Evolutionary conservation across 1,284 basidiomycete genomes (phyloP), one percentile per base, ranked within the genome.

Genomic region (Rhodotorula sp.): DNA sequence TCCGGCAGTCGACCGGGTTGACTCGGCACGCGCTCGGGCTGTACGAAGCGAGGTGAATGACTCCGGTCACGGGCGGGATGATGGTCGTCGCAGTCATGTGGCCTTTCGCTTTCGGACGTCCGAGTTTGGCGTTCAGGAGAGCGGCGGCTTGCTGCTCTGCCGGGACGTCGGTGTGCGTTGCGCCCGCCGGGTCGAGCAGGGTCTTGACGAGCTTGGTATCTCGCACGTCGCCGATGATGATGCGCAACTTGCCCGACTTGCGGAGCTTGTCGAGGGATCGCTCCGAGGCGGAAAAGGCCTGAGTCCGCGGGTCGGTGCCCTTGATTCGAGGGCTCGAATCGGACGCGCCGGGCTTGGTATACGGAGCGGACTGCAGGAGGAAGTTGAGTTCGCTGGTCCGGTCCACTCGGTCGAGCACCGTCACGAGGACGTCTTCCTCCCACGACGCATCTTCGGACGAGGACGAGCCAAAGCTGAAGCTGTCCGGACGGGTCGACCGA

Each of bases 11-110:
- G n/a, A 59, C 59, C 34, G 69, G 65, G 43, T 78, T 77, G 19
- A 64, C 48, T 6, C 72, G 59, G 52, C 77, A 78, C 6, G 62
- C 64, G 16, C 43, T 62, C 1, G 72, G 76, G 34, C 62, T 65
- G 60, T 78, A 78, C 15, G 74, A 73, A 7, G 77, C 77, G 55
- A 78, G 72, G 62, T 78, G 77, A 15, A 76, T 64, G 56, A 78
- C 57, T 18, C 77, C 77, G 21, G 71, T 70, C 4, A 78, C 70
- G 14, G 77, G 77, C 34, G 77, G 77, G n/a, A 78, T 69, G 26
- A 68, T 57, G 26, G 58, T 57, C 62, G 62, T 71, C 47, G 66
- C 70, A 52, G 62, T 67, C 31, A 66, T 63, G 48, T 70, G 73
- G 6, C 73, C 71, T 21, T 72, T 68, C 63, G 72, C 71, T 45